Evolutionary conservation across 139 green algal species (phyloP), one percentile per base, ranked within the genome.

Genomic region (Ulvella scutata): DNA sequence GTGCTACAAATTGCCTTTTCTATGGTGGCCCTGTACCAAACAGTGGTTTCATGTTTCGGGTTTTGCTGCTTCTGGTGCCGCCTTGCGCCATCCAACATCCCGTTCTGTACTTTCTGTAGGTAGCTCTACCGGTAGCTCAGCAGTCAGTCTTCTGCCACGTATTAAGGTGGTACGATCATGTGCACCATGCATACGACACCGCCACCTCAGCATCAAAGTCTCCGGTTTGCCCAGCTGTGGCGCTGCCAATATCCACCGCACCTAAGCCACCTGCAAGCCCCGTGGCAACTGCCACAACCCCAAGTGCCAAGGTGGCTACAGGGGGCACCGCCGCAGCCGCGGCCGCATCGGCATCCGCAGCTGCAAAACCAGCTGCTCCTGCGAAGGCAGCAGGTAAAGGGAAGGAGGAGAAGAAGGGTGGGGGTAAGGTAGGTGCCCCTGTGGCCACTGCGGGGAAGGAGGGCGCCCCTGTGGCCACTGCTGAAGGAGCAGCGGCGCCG

Each of bases 41-140:
- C n/a, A n/a, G n/a, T n/a, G n/a, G n/a, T n/a, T n/a, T n/a, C n/a
- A n/a, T n/a, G n/a, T n/a, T n/a, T n/a, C n/a, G n/a, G n/a, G n/a
- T n/a, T n/a, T n/a, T n/a, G n/a, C n/a, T n/a, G n/a, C n/a, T n/a
- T n/a, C n/a, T n/a, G n/a, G n/a, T n/a, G n/a, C n/a, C n/a, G n/a
- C n/a, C n/a, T n/a, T n/a, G n/a, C n/a, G n/a, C n/a, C n/a, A n/a
- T n/a, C n/a, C n/a, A 59, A 13, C 13, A 59, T 59, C 40, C 13
- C 67, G 28, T 28, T 43, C 2, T 75, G 2, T 2, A n/a, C n/a
- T 9, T 2, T 9, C 21, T 78, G 33, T 80, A 90, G 87, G 78
- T 62, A 3, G 67, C 77, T 21, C 83, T 95, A 26, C 90, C 90
- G 17, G 76, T 77, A 9, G 90, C 90, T 0, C 90, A 95, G 80